Base-by-base conservation (phyloP, 2,329 filamentous ascomycete species). In the Ceratocystiopsis sp. region DNA sequence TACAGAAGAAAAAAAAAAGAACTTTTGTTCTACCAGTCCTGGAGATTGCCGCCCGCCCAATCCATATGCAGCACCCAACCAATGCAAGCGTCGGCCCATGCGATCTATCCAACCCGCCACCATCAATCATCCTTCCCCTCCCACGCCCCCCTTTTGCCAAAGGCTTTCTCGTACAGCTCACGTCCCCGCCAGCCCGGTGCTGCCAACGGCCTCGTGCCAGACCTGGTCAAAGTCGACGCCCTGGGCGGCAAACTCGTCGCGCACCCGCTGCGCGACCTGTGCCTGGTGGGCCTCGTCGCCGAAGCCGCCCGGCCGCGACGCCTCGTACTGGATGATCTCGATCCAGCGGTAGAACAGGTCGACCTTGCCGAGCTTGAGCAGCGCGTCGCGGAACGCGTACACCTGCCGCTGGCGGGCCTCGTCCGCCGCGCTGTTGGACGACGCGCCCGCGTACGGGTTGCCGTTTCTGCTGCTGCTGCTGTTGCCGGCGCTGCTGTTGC, bases 271-370 rank as follows among this genome's bases (percentile, higher is more conserved):
- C 46, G 84, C 84, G 1, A 82, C 79, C 37, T 67, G 71, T 44
- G 73, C 66, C 60, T 93, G 85, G 54, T 76, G 71, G 55, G 86
- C 80, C 0, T 69, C 64, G 35, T 48, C 40, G 1, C 79, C 82
- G 55, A 93, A 93, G 0, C 83, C 84, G 16, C 80, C 84, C 0
- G 85, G 82, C 51, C 73, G 72, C 34, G 77, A 80, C 37, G 83
- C 80, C 61, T 94, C 86, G 54, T 77, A 93, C 61, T 95, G 86
- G 41, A 95, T 78, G 55, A 93, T 72, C 64, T 95, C 87, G 40
- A 94, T 83, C 85, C 86, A 94, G 44, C 80, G 75, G 63, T 83
- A 94, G 63, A 95, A 95, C 42, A 95, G 59, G 49, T 81, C 77
- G 59, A 94, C 87, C 61, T 94, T 93, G 37, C 81, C 85, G 59